A percentile compares a stretch with the other conserved stretches of the same genome.
Conservation (phyloP, 2,329 filamentous ascomycete species). For the Hypoxylon sp. region DNA sequence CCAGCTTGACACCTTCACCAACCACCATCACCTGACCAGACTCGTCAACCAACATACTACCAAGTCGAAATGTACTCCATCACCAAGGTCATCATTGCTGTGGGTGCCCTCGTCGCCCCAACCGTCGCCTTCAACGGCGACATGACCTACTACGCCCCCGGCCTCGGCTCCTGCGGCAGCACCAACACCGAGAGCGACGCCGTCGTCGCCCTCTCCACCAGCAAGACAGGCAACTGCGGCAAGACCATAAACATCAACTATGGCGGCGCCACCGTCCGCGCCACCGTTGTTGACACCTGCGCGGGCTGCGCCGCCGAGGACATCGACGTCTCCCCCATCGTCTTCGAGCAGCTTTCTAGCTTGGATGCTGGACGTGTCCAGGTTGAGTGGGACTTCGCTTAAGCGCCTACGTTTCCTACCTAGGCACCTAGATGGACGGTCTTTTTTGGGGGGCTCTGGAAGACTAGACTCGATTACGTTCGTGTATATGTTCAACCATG, state of each 20-base stretch:
- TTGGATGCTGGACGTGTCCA: slow-evolving; percentile 28
- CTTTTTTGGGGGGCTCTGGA: too few relatives aligned
- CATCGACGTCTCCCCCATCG: slow-evolving; percentile 43
- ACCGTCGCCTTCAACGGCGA: slow-evolving; percentile 34
- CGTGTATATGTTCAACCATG: neutral
- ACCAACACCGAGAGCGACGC: slow-evolving; percentile 31
- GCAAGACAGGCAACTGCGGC: slow-evolving; percentile 39
- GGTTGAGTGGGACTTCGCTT: slow-evolving; percentile 40
- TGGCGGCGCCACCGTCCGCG: slow-evolving; percentile 37
- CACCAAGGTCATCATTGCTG: slow-evolving; percentile 28
- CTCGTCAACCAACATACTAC: neutral
- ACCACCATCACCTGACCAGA: neutral
- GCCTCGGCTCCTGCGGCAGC: slow-evolving; percentile 39
- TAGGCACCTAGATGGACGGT: too few relatives aligned
- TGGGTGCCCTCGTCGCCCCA: slow-evolving; percentile 24
- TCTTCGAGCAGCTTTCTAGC: slow-evolving; percentile 37
- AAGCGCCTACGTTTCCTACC: slow-evolving; percentile 10
- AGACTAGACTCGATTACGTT: neutral
- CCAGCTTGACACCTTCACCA: neutral
- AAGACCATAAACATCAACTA: slow-evolving; percentile 39
- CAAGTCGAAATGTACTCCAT: slow-evolving; percentile 19
- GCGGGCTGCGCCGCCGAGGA: slow-evolving; percentile 37
- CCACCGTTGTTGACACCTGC: slow-evolving; percentile 44
- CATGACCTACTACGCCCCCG: slow-evolving; percentile 41
- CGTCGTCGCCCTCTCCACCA: slow-evolving; percentile 40